Conservation (phyloP, 2,329 filamentous ascomycete species). For the Scopulariopsis brevicaulis region DNA sequence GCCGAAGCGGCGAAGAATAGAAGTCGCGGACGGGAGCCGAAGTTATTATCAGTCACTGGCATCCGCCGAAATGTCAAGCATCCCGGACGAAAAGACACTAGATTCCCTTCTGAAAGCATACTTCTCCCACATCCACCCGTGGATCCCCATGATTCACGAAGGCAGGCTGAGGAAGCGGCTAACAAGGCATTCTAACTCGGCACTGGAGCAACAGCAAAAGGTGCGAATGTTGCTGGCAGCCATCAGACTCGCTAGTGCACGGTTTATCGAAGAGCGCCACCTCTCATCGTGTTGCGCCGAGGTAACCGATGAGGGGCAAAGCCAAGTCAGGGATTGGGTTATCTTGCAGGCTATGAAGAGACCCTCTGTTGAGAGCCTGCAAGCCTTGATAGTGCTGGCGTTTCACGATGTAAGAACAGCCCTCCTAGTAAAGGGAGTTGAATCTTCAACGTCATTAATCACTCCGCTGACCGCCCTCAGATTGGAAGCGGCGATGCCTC, state of each 20-base stretch:
- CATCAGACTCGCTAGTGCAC: slow-evolving; percentile 16
- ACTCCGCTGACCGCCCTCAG: slow-evolving; percentile 7
- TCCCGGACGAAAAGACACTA: slow-evolving; percentile 9
- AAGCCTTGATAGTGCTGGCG: slow-evolving; percentile 22
- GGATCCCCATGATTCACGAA: slow-evolving; percentile 25
- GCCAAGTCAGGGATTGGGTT: not conserved
- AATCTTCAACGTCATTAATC: not conserved
- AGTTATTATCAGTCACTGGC: not conserved
- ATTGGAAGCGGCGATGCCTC: slow-evolving; percentile 16
- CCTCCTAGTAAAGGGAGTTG: not conserved
- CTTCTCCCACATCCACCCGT: slow-evolving; percentile 23
- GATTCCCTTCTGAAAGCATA: slow-evolving; percentile 18
- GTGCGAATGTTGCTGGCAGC: slow-evolving; percentile 21
- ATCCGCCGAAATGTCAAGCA: not conserved
- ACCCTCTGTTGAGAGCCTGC: slow-evolving; percentile 21
- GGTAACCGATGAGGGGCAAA: not conserved
- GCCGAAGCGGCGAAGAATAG: not conserved
- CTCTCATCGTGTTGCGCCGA: not conserved
- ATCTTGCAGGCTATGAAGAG: slow-evolving; percentile 16
- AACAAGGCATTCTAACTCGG: slow-evolving; percentile 4
- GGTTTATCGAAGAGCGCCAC: slow-evolving; percentile 14
- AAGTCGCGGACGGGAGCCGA: not conserved
- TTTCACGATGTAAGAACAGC: slow-evolving; percentile 21
- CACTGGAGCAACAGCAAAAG: slow-evolving; percentile 8
- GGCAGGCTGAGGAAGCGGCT: slow-evolving; percentile 15